Evolutionary conservation across 306 rosid species (phyloP).

Genomic region (Ochetophila trinervis): DNA sequence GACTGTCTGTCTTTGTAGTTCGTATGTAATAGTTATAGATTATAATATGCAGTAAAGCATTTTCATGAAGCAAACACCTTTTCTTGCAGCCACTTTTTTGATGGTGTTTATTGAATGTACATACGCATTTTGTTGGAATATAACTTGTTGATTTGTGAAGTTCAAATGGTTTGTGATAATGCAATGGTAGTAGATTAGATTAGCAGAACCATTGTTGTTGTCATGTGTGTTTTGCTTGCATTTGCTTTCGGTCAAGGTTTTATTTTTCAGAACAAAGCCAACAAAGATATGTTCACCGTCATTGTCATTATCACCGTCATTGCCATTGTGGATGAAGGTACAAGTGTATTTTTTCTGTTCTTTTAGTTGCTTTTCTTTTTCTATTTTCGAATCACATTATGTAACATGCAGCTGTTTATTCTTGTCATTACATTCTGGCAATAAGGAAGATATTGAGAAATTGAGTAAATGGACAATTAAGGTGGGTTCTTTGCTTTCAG

Average conservation of each 20-base stretch:
- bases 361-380: slow-evolving; percentile 2
- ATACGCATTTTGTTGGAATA: background rate
- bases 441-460: slow-evolving; percentile 90
- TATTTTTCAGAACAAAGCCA: background rate
- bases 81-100: background rate
- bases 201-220: background rate
- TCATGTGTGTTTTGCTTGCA: background rate
- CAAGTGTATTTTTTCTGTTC: slow-evolving; percentile 13
- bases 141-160: background rate
- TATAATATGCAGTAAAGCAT: background rate
- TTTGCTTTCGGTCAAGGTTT: background rate
- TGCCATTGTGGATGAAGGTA: slow-evolving; percentile 42
- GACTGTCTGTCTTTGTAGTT: background rate
- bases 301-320: too few species aligned
- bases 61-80: background rate
- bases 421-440: slow-evolving; percentile 51
- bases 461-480: slow-evolving; percentile 93
- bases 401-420: slow-evolving; percentile 20
- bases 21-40: background rate
- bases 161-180: background rate
- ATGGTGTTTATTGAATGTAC: background rate
- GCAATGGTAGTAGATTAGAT: background rate
- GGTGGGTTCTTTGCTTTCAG: slow-evolving; percentile 41
- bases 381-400: slow-evolving; percentile 2
- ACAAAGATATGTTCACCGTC: too few species aligned